Base-by-base conservation (phyloP, 768 basidiomycete genomes). In the Mycena crocata region DNA sequence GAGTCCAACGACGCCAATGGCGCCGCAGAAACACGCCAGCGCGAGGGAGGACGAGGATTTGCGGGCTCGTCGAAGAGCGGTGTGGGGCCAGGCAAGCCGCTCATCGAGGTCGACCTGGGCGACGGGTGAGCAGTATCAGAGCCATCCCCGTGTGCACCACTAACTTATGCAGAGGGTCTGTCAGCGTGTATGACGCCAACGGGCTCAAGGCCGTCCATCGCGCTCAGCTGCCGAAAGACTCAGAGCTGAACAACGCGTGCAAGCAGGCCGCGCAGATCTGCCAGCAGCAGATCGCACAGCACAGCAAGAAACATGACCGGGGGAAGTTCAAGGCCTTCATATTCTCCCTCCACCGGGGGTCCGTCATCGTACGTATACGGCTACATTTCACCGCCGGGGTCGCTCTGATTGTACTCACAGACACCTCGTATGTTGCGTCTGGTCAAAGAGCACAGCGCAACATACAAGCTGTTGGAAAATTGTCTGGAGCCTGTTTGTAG, bases 151-250 rank as follows among this genome's bases (percentile, higher is more conserved):
- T n/a, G n/a, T n/a, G n/a, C n/a, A n/a, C n/a, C n/a, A n/a, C n/a
- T n/a, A n/a, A n/a, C n/a, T n/a, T n/a, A n/a, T n/a, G n/a, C n/a
- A n/a, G n/a, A n/a, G n/a, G n/a, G n/a, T n/a, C 40, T 8, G 40
- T 42, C 15, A 10, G 9, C 17, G 45, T 56, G 23, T 56, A 26
- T 40, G 55, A 56, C 19, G 3, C 8, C 2, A 7, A 42, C 19
- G 55, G 55, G 17, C 8, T 26, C 39, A 42, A 56, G 40, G 44
- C 55, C 5, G 55, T 44, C 2, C 56, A 57, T 34, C 56, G 56
- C 21, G 40, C 56, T 7, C 5, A 5, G 15, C 28, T 23, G 17
- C 31, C 5, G 10, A 5, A 21, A 2, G 23, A 45, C 6, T 19
- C n/a, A 9, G 21, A 5, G 2, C 44, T 44, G 28, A 45, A 57